Conservation (phyloP, 306 rosid species). For the Acacia confusa region DNA sequence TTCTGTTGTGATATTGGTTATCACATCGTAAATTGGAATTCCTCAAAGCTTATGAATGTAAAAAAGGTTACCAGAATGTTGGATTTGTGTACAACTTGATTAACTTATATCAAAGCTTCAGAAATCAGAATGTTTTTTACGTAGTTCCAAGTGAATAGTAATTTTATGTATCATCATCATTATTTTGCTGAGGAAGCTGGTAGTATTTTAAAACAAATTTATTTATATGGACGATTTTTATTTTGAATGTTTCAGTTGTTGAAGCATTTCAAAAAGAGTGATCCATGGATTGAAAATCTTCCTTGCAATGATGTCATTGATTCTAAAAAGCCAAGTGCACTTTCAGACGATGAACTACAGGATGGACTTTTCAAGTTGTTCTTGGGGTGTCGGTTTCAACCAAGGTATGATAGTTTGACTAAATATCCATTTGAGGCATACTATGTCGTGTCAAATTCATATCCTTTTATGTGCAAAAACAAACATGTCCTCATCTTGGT, state of each 20-base stretch:
- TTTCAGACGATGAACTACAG: constrained; percentile 46
- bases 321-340: constrained; percentile 36
- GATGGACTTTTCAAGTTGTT: constrained; percentile 55
- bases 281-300: constrained; percentile 65
- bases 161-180: not conserved
- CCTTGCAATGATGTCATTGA: constrained; percentile 14
- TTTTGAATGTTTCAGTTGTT: constrained; percentile 62
- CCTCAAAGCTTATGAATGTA: not conserved
- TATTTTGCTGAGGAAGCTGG: constrained; percentile 3
- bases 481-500: not conserved
- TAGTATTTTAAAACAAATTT: not conserved
- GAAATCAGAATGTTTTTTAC: not conserved
- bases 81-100: not conserved
- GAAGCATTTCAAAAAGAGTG: constrained; percentile 50
- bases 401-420: constrained; percentile 50
- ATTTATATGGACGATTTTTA: constrained; percentile 17
- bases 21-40: not conserved
- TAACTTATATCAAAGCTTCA: not conserved
- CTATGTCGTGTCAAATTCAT: not conserved
- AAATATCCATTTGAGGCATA: not conserved
- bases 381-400: constrained; percentile 59
- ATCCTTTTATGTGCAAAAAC: not conserved
- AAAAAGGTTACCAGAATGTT: not conserved
- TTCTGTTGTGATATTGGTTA: not conserved
- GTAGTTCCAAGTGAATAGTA: not conserved